phyloP scores from a whole-genome alignment of 2,329 filamentous ascomycete genomes.

The Neonectria magnoliae region DNA sequence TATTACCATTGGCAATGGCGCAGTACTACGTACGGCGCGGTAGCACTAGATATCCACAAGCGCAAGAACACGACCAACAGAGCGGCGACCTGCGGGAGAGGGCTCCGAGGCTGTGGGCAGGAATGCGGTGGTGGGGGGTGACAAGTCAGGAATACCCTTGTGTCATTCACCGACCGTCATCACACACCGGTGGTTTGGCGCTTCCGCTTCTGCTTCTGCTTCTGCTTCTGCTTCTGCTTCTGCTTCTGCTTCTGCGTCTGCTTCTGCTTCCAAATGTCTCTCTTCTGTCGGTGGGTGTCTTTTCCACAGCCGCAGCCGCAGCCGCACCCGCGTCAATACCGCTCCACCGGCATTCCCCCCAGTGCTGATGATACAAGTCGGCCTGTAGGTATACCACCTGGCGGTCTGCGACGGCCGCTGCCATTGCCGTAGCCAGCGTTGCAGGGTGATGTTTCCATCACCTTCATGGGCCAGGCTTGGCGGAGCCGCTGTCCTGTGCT shows the following conservation, averaged over 20 bases:
- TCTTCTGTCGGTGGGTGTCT: constrained; percentile 10
- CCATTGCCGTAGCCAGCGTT: constrained; percentile 13
- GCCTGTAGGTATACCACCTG: constrained; percentile 12
- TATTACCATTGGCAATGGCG: constrained; percentile 11
- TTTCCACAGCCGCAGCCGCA: constrained; percentile 8
- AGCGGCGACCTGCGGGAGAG: constrained; percentile 20
- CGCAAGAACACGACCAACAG: constrained; percentile 7
- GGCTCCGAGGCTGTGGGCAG: constrained; percentile 33
- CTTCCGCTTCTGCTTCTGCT: constrained; percentile 14
- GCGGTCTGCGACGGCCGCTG: constrained; percentile 6
- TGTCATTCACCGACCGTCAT: constrained; percentile 27
- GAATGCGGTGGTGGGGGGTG: constrained; percentile 32
- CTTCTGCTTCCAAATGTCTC: constrained; percentile 31
- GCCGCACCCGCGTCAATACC: constrained; percentile 24
- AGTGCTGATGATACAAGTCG: neutral
- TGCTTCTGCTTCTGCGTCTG: constrained; percentile 21
- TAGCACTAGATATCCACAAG: constrained; percentile 9
- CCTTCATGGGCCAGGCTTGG: constrained; percentile 13
- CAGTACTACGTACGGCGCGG: constrained; percentile 6
- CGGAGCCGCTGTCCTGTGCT: constrained; percentile 19
- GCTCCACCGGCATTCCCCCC: constrained; percentile 29
- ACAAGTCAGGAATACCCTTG: constrained; percentile 36
- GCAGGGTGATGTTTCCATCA: constrained; percentile 17
- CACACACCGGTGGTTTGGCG: constrained; percentile 12
- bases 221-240: constrained; percentile 29